These are phyloP conservation scores for Trametes meyenii DNA, from an alignment of 768 basidiomycete genomes.

Conservation along the genomic window DNA sequence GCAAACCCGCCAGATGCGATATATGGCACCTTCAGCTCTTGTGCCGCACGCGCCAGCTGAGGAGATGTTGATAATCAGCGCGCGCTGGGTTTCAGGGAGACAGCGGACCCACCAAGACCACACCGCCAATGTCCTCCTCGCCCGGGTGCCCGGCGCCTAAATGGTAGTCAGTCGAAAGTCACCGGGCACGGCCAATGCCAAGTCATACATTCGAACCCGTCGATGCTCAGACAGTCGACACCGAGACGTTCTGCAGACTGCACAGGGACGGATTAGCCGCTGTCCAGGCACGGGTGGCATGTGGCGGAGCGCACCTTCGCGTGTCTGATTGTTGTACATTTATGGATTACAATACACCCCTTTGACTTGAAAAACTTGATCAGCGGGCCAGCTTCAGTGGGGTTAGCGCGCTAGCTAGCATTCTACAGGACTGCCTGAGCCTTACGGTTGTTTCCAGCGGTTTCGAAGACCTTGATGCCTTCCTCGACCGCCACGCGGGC, in stretches of 20 bases:
- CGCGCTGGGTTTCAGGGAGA: slow-evolving; percentile 4
- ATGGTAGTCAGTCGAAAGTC: slow-evolving; percentile 2
- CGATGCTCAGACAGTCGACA: slow-evolving; percentile 87
- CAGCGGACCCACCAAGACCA: slow-evolving; percentile 65
- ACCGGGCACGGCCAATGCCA: not conserved
- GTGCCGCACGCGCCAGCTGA: slow-evolving; percentile 86
- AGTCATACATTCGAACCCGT: slow-evolving; percentile 83
- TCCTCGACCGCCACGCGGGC: slow-evolving; percentile 83
- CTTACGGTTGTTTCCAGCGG: slow-evolving; percentile 89
- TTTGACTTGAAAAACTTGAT: slow-evolving; percentile 83
- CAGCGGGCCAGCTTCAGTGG: slow-evolving; percentile 62
- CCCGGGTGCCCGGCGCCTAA: slow-evolving; percentile 94
- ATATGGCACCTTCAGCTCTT: slow-evolving; percentile 82
- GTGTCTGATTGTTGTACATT: slow-evolving; percentile 86
- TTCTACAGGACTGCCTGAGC: not conserved
- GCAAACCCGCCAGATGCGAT: slow-evolving; percentile 92
- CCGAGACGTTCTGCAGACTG: slow-evolving; percentile 72
- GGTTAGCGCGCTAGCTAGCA: not conserved
- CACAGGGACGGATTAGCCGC: not conserved
- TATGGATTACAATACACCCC: slow-evolving; percentile 82
- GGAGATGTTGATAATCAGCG: slow-evolving; percentile 2
- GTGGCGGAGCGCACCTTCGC: slow-evolving; percentile 57
- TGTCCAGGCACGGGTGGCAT: not conserved
- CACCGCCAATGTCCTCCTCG: slow-evolving; percentile 88
- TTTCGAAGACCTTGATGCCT: slow-evolving; percentile 88